Conservation (phyloP, 2,329 filamentous ascomycete genomes). For the Septoria petroselini region DNA sequence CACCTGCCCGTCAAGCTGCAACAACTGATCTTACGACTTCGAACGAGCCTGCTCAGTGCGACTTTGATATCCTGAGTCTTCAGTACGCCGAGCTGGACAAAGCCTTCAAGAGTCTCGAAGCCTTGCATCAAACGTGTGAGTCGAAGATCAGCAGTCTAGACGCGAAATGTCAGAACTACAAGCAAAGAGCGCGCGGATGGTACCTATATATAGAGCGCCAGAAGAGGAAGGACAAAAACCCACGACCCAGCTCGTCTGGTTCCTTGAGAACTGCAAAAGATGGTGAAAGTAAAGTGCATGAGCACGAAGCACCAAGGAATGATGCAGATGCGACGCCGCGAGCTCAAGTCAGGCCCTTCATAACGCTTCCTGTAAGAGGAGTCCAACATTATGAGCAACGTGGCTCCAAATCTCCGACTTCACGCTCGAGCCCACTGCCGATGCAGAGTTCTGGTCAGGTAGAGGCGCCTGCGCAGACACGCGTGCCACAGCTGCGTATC, state of each 20-base stretch:
- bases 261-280: too few species aligned
- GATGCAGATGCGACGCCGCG: background rate
- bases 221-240: conserved; percentile 1
- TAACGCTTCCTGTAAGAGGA: background rate
- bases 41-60: background rate
- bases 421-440: background rate
- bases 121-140: conserved; percentile 16
- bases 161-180: conserved; percentile 37
- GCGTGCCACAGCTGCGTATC: conserved; percentile 2
- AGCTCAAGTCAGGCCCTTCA: background rate
- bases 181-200: conserved; percentile 39
- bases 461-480: background rate
- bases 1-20: background rate
- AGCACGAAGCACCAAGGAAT: background rate
- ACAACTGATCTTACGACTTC: background rate
- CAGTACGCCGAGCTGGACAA: conserved; percentile 36
- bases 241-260: background rate
- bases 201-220: conserved; percentile 25
- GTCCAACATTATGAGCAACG: background rate
- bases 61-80: conserved; percentile 32
- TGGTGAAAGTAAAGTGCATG: background rate
- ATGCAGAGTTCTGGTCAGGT: background rate
- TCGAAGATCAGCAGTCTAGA: conserved; percentile 10
- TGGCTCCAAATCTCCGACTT: background rate
- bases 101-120: conserved; percentile 30